phyloP scores from a whole-genome alignment of 257 asterid genomes.

The Solanum sejunctum region DNA sequence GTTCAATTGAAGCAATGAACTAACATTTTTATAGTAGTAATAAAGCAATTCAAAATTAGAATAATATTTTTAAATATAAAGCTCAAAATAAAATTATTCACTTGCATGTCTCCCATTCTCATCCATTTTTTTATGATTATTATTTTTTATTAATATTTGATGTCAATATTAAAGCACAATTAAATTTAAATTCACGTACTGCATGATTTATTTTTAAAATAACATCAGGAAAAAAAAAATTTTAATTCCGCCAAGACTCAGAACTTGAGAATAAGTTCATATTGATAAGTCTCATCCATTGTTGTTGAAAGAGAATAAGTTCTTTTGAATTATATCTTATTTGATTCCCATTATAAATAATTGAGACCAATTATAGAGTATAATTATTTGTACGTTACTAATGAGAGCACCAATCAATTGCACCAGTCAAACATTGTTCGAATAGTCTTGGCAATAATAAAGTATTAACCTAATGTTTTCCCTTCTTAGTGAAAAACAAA shows the following conservation, averaged over 20 bases:
- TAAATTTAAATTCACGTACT: neutral
- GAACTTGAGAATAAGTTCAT: neutral
- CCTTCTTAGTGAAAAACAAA: neutral
- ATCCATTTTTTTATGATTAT: neutral
- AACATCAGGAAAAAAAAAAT: fast-evolving
- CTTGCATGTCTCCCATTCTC: neutral
- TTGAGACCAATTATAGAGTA: neutral
- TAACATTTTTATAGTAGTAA: neutral
- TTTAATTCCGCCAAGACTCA: neutral
- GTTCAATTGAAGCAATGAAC: neutral
- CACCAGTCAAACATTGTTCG: neutral
- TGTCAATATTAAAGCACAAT: neutral
- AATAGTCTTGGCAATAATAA: neutral
- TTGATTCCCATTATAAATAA: neutral
- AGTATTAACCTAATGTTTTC: neutral
- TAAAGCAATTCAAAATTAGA: neutral
- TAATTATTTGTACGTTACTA: neutral
- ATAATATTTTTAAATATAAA: neutral
- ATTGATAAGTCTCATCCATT: neutral
- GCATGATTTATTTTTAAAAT: neutral
- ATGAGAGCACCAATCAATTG: neutral
- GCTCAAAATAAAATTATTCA: neutral
- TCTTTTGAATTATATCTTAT: neutral
- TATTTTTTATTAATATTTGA: fast-evolving
- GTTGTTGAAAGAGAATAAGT: neutral